Evolutionary conservation across 1,139 yeast genomes (phyloP), one percentile per base, ranked within the genome.

Genomic region (Candida sp.): DNA sequence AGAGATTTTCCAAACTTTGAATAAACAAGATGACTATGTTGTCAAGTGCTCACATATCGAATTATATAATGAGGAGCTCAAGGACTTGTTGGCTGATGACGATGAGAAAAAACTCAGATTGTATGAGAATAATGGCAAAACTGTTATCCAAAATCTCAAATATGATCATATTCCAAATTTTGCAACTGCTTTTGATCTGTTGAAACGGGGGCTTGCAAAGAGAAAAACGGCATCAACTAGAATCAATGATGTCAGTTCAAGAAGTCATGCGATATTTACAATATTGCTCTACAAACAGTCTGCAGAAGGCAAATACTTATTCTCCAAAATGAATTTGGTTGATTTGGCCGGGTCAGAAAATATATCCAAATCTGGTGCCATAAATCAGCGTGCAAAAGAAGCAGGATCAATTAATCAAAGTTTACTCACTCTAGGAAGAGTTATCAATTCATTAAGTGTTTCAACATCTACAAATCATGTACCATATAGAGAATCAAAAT

Each of bases 271-370:
- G 0, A 81, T 85, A 3, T 84, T 84, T 58, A 80, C 87, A 1
- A 73, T 87, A 37, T 74, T 76, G 38, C 64, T 84, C 40, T 77
- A 76, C 55, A 79, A 75, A 50, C 70, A 75, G 54, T 58, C 63
- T 58, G 42, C 61, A 63, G 65, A 32, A 5, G 48, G 68, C 15
- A 32, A 32, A 22, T 60, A 74, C 47, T 70, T 76, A 45, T 67
- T 80, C 12, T 82, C 90, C 2, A 86, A 84, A 51, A 74, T 90
- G 58, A 87, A 88, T 56, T 68, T 90, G 35, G 95, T 89, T 2
- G 97, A 90, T 66, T 71, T 90, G 49, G 97, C 97, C 0, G 97
- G 97, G 0, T 85, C 95, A 12, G 93, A 86, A 60, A 87, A 88
- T 55, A 82, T 89, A 40, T 79, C 73, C 47, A 70, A 88, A 45